Evolutionary conservation across 768 basidiomycete genomes (phyloP), one percentile per base, ranked within the genome.

Genomic region (Phanerochaete carnosa): DNA sequence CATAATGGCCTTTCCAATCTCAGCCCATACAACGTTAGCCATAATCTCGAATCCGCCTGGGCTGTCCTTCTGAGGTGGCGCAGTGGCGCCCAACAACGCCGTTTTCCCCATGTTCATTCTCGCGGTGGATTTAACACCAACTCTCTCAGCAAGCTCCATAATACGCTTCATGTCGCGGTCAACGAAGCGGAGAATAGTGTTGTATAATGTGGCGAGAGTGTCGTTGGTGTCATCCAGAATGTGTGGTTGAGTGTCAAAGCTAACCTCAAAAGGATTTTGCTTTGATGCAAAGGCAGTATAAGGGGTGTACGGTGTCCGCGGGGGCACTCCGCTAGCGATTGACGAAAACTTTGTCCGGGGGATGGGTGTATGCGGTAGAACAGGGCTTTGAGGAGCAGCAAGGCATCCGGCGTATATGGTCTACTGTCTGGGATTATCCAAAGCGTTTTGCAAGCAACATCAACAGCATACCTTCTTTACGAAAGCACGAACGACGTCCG

Each of bases 21-120:
- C 94, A 11, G 87, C 87, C 91, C 94, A 96, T 4, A 98, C 78
- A 9, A 96, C 90, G 66, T 92, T 89, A 0, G 89, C 85, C 78
- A 98, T 83, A 55, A 98, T 87, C 62, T 93, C 84, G 70, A 95
- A 98, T 1, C 58, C 43, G 43, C 64, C 49, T 45, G 49, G 47
- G 25, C 39, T 25, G 57, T 47, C 51, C 45, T 58, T 57, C 54
- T 55, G 43, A 6, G 32, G 26, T 23, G 51, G n/a, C 28, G 33
- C 25, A n/a, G 28, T 28, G 15, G 45, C 32, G 6, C 22, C 35
- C 15, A 47, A 25, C 8, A 54, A 32, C 22, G 60, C 29, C 35
- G 55, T 43, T 37, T 33, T 29, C 35, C 50, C 50, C 11, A 32
- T 33, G 15, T 25, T 39, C 32, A 33, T 13, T 43, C 19, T 43